Evolutionary conservation across 305 asterid species (phyloP).

Genomic region (Solanum hybrid): DNA sequence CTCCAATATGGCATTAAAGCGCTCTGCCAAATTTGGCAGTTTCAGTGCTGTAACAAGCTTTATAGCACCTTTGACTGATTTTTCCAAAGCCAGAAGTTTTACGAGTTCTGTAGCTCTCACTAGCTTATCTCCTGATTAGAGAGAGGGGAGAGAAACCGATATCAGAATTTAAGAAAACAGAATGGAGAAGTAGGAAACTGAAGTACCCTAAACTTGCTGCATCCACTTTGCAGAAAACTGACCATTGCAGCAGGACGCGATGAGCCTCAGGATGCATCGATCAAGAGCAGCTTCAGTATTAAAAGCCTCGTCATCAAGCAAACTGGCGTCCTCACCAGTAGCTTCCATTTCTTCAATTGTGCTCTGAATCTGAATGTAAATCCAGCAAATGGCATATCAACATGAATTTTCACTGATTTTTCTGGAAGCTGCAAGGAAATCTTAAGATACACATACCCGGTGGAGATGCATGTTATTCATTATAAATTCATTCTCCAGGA

Average conservation of each 20-base stretch:
- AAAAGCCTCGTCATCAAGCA: constrained; percentile 86
- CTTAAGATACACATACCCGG: constrained; percentile 34
- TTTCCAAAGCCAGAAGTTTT: constrained; percentile 76
- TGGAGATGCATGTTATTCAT: constrained; percentile 65
- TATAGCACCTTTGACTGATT: constrained; percentile 83
- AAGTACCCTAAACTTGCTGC: not conserved
- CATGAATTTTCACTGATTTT: not conserved
- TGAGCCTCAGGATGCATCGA: constrained; percentile 91
- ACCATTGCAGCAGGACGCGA: constrained; percentile 90
- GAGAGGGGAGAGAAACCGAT: not conserved
- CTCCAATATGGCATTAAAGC: constrained; percentile 82
- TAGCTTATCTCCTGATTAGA: constrained; percentile 75
- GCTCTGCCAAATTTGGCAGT: constrained; percentile 91
- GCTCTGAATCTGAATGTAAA: constrained; percentile 50
- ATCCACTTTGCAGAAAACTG: constrained; percentile 10
- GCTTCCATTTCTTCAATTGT: constrained; percentile 59
- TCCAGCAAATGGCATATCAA: not conserved
- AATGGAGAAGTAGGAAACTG: not conserved
- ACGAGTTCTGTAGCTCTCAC: constrained; percentile 90
- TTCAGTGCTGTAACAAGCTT: constrained; percentile 92
- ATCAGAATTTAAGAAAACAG: not conserved
- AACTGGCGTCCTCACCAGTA: constrained; percentile 47
- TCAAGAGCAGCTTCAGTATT: constrained; percentile 68
- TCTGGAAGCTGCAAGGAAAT: not conserved
- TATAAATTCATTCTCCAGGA: constrained; percentile 86